Percentiles rank a stretch among this genome's conserved stretches.
These are phyloP conservation scores for Ogataea philodendri DNA, from an alignment of 805 yeast genomes.

Conservation along the genomic window DNA sequence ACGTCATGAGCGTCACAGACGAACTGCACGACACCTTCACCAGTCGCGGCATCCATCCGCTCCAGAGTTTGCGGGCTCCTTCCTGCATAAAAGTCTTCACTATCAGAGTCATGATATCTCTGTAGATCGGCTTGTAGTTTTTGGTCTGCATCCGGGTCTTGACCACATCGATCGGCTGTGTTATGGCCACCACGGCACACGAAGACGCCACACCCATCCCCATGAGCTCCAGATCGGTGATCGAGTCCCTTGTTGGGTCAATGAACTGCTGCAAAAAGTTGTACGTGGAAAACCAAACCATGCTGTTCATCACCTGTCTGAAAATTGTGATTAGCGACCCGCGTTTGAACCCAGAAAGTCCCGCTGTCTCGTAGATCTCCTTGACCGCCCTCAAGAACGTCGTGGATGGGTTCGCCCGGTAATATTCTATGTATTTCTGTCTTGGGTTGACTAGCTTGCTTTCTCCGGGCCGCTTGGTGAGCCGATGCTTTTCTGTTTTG, in stretches of 20 bases:
- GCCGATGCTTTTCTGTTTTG: constrained; percentile 23
- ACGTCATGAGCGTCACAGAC: constrained; percentile 63
- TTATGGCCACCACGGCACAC: constrained; percentile 66
- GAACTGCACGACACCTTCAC: constrained; percentile 70
- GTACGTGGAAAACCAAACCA: constrained; percentile 82
- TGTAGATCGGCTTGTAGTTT: constrained; percentile 55
- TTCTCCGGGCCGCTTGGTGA: constrained; percentile 16
- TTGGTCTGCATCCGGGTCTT: constrained; percentile 85
- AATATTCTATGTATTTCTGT: constrained; percentile 29
- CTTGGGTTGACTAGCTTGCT: constrained; percentile 8
- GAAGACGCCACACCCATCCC: constrained; percentile 63
- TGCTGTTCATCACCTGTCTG: constrained; percentile 75
- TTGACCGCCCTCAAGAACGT: constrained; percentile 51
- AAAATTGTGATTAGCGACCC: constrained; percentile 81
- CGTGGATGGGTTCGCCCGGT: constrained; percentile 53
- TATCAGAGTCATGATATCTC: constrained; percentile 58
- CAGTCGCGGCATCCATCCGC: constrained; percentile 65
- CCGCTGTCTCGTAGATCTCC: constrained; percentile 72
- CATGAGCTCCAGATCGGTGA: constrained; percentile 36
- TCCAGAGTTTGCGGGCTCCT: constrained; percentile 48
- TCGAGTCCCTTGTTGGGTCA: constrained; percentile 50
- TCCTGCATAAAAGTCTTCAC: constrained; percentile 48
- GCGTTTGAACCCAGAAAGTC: constrained; percentile 73
- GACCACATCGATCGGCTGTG: constrained; percentile 87
- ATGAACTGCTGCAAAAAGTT: constrained; percentile 71